These are phyloP conservation scores for Neonectria punicea DNA, from an alignment of 2,329 filamentous ascomycete species.

Conservation along the genomic window DNA sequence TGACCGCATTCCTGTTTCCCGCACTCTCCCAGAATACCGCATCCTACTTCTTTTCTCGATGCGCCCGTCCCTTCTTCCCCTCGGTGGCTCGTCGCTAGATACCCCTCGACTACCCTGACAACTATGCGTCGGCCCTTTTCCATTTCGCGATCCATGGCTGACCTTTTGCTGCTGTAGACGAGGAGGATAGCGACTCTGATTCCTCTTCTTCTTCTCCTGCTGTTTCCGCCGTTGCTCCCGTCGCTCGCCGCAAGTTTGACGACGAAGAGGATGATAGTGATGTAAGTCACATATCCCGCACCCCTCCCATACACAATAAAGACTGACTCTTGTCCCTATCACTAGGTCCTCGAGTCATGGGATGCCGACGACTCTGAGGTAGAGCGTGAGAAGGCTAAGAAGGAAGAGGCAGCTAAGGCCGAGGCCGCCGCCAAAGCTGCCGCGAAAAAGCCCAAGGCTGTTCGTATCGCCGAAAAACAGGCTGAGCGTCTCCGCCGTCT, in stretches of 20 bases:
- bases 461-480: constrained; percentile 85
- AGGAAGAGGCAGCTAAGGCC: constrained; percentile 85
- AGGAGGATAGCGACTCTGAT: constrained; percentile 53
- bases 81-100: background rate
- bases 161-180: constrained; percentile 45
- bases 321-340: constrained; percentile 14
- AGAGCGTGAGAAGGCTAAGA: constrained; percentile 93
- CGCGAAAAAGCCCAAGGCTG: constrained; percentile 84
- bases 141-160: constrained; percentile 14
- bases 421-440: constrained; percentile 90
- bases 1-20: background rate
- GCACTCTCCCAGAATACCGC: background rate
- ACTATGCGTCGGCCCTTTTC: background rate
- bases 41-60: background rate
- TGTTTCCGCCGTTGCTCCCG: constrained; percentile 50
- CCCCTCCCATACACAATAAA: background rate
- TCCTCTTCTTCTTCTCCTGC: constrained; percentile 50
- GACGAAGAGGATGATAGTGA: constrained; percentile 90
- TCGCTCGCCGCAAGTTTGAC: constrained; percentile 75
- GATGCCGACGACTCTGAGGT: constrained; percentile 97
- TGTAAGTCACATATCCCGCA: constrained; percentile 60
- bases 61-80: background rate
- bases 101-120: constrained; percentile 32
- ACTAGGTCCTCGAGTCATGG: constrained; percentile 94
- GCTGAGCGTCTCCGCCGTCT: constrained; percentile 66